Percentiles rank a stretch among this genome's conserved stretches.
Evolutionary conservation across 83 land plant species (phyloP).

Genomic region (Diphasiastrum complanatum): DNA sequence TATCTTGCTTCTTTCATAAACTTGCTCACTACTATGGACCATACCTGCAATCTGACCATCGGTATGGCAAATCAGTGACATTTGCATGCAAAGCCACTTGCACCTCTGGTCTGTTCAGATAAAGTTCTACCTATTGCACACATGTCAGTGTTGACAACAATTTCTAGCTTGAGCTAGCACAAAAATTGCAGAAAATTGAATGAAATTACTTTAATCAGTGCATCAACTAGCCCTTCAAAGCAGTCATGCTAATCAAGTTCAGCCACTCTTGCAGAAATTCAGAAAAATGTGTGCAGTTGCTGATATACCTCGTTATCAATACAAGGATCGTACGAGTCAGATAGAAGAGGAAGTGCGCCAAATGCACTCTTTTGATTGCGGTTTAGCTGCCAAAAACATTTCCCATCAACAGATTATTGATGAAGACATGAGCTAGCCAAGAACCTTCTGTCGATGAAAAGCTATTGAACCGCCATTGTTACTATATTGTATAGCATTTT

Average conservation of each 20-base stretch:
- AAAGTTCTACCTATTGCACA: slow-evolving; percentile 35
- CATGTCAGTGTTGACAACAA: too few relatives aligned
- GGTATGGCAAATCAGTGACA: slow-evolving; percentile 35
- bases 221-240: not conserved
- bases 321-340: slow-evolving; percentile 24
- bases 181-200: too few relatives aligned
- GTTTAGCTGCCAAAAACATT: slow-evolving; percentile 8
- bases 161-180: too few relatives aligned
- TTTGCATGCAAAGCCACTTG: slow-evolving; percentile 85
- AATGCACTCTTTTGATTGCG: slow-evolving; percentile 15
- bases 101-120: slow-evolving; percentile 81
- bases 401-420: not conserved
- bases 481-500: too few relatives aligned
- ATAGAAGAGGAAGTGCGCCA: slow-evolving; percentile 15
- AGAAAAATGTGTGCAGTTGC: too few relatives aligned
- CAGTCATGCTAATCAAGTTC: not conserved
- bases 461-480: too few relatives aligned
- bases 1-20: too few relatives aligned
- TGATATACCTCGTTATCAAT: slow-evolving; percentile 23
- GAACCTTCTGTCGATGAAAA: not conserved
- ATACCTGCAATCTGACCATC: slow-evolving; percentile 87
- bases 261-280: not conserved
- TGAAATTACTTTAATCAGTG: too few relatives aligned
- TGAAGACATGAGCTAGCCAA: not conserved
- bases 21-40: not conserved